Base-by-base conservation (phyloP, 306 rosid genomes). In the Calophaca sinica region DNA sequence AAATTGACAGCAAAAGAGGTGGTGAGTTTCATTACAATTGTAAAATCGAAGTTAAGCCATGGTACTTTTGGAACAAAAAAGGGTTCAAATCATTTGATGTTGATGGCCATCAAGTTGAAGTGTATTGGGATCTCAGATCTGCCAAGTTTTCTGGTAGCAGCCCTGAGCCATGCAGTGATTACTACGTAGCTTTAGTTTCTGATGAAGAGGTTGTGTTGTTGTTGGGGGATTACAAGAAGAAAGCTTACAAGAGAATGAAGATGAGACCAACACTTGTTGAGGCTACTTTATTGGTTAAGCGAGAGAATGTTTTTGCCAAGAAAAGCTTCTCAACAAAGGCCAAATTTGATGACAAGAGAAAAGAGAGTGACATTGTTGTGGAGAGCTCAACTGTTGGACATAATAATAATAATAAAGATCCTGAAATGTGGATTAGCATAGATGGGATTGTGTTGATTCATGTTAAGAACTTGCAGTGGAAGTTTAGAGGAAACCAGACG, bases 401-500 rank as follows among this genome's bases (percentile, higher is more conserved):
- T 20, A 20, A 20, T 20, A 20, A 20, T 20, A 20, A 20, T 20
- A 76, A 63, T 0, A 85, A 70, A 9, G 96, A 94, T 6, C 98
- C 98, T 0, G 97, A 94, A 62, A 94, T 94, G 96, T 91, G 98
- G 98, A 88, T 94, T 5, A 91, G 97, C 70, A 74, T 94, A 31
- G 97, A 94, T 62, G 98, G 98, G 35, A 87, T 94, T 35, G 94
- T 94, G 38, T 46, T 88, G 75, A 74, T 94, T 67, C 98, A 94
- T 69, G 89, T 94, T 1, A 88, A 81, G 88, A 94, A 91, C 14
- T 75, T 94, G 83, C 96, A 94, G 5, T 94, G 97, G 98, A 94
- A 94, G 54, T 91, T 93, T 15, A 66, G 98, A 9, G 98, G 98
- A 45, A 94, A 93, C 39, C 96, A 94, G 50, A 94, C 91, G 0